Evolutionary conservation across 495 filamentous ascomycete genomes (phyloP), one percentile per base, ranked within the genome.

Genomic region (Xylaria curta): DNA sequence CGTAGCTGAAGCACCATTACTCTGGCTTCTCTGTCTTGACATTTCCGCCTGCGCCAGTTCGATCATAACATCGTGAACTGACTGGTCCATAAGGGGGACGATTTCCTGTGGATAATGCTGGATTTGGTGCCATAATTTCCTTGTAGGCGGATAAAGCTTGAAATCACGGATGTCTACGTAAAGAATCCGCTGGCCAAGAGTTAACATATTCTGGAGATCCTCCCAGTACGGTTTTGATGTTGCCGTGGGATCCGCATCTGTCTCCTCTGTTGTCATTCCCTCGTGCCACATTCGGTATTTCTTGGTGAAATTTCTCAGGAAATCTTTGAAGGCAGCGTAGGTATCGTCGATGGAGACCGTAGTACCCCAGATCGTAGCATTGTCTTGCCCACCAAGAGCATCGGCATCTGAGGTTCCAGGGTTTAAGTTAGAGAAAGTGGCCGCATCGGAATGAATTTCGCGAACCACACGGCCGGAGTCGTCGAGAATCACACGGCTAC

Each of bases 91-190:
- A 59, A 99, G 85, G 1, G 95, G 95, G 69, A 99, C 91, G 67
- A 98, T 94, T 85, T 99, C 96, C 74, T 93, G 93, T 0, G 96
- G 96, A 76, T 98, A 98, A 28, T 91, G 90, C 73, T 94, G 93
- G 60, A 94, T 85, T 78, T 98, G 97, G 79, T 97, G 93, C 93
- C 94, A 99, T 65, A 99, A 85, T 81, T 98, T 97, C 72, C 91
- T 82, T 0, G 96, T 98, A 10, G 93, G 89, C 3, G 97, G 97
- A 82, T 97, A 99, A 31, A 94, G 87, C 79, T 95, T 97, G 72
- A 99, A 88, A 76, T 98, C 97, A 69, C 88, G 89, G 61, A 91
- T 89, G 80, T 99, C 94, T 10, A 99, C 83, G 77, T 97, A 97
- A 61, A 98, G 86, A 72, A 91, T 90, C 54, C 88, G 92, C 54